These are phyloP conservation scores for Trypanosoma grayi DNA, from an alignment of 208 protist species.

Conservation along the genomic window DNA sequence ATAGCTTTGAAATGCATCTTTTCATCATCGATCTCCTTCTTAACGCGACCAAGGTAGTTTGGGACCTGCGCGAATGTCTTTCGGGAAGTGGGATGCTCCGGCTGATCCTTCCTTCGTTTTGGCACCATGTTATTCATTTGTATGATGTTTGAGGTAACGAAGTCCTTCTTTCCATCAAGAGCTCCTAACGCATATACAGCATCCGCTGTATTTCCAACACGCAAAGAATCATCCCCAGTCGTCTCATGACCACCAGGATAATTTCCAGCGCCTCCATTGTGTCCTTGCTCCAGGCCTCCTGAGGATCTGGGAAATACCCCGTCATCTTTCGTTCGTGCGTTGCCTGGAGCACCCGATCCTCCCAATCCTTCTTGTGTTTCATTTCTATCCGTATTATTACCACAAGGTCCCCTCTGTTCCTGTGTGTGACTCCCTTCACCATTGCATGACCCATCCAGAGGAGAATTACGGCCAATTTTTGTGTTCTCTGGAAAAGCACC, in stretches of 20 bases:
- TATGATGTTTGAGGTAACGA: constrained; percentile 93
- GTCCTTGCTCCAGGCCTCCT: too few relatives aligned
- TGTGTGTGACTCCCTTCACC: too few relatives aligned
- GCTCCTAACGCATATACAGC: constrained; percentile 21
- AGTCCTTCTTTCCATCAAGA: constrained; percentile 75
- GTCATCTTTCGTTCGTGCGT: not conserved
- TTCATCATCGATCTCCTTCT: constrained; percentile 83
- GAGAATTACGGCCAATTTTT: too few relatives aligned
- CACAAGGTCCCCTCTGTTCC: too few relatives aligned
- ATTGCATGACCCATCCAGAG: too few relatives aligned
- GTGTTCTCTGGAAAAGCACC: not conserved
- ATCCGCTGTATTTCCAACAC: constrained; percentile 18
- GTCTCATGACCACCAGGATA: not conserved
- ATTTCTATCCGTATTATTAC: too few relatives aligned
- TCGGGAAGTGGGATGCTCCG: constrained; percentile 51
- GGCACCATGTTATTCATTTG: constrained; percentile 89
- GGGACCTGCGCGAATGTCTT: constrained; percentile 86
- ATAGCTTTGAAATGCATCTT: constrained; percentile 70
- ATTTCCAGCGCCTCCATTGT: not conserved
- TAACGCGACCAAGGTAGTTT: constrained; percentile 85
- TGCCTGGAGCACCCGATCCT: not conserved
- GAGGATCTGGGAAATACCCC: too few relatives aligned
- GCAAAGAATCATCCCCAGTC: not conserved
- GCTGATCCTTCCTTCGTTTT: constrained; percentile 63
- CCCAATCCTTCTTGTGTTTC: not conserved